A percentile compares a stretch with the other conserved stretches of the same genome.
phyloP scores from a whole-genome alignment of 2,329 filamentous ascomycete species.

The Penicillium thymicola region DNA sequence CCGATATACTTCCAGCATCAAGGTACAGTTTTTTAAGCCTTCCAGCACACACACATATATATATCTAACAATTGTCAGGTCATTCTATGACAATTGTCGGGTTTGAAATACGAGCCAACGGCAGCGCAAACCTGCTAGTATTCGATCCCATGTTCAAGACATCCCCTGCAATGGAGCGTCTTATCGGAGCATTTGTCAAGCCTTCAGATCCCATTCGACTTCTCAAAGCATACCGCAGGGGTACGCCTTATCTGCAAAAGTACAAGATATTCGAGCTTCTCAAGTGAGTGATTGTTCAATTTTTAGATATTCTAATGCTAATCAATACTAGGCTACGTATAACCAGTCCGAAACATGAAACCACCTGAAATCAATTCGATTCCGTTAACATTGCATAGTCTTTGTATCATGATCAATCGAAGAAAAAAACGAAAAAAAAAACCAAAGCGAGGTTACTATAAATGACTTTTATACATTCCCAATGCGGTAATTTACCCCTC shows the following conservation, averaged over 20 bases:
- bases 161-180: slow-evolving; percentile 58
- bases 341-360: not conserved
- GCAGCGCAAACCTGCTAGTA: slow-evolving; percentile 68
- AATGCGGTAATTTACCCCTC: slow-evolving; percentile 5
- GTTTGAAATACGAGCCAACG: slow-evolving; percentile 66
- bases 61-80: slow-evolving; percentile 47
- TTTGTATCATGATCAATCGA: not conserved
- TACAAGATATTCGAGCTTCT: slow-evolving; percentile 78
- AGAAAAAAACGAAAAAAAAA: no score
- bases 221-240: slow-evolving; percentile 71
- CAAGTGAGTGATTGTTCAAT: slow-evolving; percentile 48
- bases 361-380: not conserved
- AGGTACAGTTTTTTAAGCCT: slow-evolving; percentile 43
- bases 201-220: slow-evolving; percentile 51
- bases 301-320: not conserved
- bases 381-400: not conserved
- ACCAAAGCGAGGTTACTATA: not conserved
- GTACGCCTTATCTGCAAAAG: slow-evolving; percentile 62
- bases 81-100: slow-evolving; percentile 91
- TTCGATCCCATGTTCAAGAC: slow-evolving; percentile 85
- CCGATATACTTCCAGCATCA: slow-evolving; percentile 89
- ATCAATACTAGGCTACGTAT: slow-evolving; percentile 8
- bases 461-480: slow-evolving; percentile 2
- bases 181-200: slow-evolving; percentile 49
- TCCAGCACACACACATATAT: no score